A percentile compares a stretch with the other conserved stretches of the same genome.
phyloP scores from a whole-genome alignment of 768 basidiomycete species.

The Favolaschia claudopus region DNA sequence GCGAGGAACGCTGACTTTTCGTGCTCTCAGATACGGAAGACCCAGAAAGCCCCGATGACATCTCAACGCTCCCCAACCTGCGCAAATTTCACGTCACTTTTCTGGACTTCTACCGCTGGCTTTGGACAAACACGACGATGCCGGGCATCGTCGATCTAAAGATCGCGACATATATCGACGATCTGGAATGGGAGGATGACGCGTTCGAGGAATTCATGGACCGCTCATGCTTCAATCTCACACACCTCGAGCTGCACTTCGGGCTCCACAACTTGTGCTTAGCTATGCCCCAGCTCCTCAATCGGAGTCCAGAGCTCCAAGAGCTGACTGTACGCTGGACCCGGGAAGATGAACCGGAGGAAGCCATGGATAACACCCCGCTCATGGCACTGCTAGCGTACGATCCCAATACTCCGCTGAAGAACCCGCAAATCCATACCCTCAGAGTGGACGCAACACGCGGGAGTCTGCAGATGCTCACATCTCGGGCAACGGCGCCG shows the following conservation, averaged over 20 bases:
- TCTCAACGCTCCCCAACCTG: neutral
- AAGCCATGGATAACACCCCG: too few relatives aligned
- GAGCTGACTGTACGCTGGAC: slow-evolving; percentile 1
- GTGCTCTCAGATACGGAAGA: too few relatives aligned
- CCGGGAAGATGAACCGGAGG: too few relatives aligned
- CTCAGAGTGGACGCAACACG: slow-evolving; percentile 1
- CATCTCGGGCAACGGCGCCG: neutral
- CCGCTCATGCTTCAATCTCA: neutral
- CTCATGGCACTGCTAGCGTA: too few relatives aligned
- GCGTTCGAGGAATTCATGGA: neutral
- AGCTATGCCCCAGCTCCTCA: neutral
- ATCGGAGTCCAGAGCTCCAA: neutral
- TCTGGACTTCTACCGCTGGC: slow-evolving; percentile 1
- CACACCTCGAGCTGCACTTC: neutral
- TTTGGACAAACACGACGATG: neutral
- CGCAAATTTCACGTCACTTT: slow-evolving; percentile 1
- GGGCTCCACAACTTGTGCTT: neutral
- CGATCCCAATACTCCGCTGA: too few relatives aligned
- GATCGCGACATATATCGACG: neutral
- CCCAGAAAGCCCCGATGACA: too few relatives aligned
- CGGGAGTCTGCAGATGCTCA: neutral
- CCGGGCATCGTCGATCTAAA: neutral
- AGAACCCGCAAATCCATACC: neutral
- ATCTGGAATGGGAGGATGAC: neutral
- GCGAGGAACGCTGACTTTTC: too few relatives aligned